Evolutionary conservation across 441 rosid genomes (phyloP).

Genomic region (California macrophylla): DNA sequence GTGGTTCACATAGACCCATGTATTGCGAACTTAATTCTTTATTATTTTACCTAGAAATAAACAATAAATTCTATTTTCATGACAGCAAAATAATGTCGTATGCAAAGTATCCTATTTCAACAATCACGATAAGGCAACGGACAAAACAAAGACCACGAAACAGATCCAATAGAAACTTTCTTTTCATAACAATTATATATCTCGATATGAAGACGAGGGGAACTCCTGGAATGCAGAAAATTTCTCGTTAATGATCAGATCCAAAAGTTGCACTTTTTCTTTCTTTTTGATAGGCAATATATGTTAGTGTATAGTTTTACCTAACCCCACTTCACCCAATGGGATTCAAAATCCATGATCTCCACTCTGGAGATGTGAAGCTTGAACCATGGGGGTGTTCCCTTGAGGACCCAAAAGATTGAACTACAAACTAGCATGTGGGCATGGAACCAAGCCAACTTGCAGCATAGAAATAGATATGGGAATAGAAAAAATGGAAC

Average conservation of each 20-base stretch:
- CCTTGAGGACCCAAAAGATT: no score
- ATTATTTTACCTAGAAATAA: not conserved
- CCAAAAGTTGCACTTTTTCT: not conserved
- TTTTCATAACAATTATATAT: not conserved
- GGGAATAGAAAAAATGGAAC: no score
- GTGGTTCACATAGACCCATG: not conserved
- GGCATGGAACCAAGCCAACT: no score
- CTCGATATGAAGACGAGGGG: not conserved
- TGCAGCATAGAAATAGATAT: no score
- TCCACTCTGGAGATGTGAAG: no score
- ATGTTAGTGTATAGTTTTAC: no score
- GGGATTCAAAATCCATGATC: no score
- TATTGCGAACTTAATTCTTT: not conserved
- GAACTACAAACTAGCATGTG: no score
- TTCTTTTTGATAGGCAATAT: no score
- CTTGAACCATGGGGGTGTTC: no score
- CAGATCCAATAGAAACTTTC: not conserved
- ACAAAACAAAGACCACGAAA: not conserved
- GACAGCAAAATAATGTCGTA: not conserved
- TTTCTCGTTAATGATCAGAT: not conserved
- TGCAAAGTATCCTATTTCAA: not conserved
- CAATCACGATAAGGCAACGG: not conserved
- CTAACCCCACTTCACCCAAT: no score
- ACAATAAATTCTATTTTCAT: not conserved
- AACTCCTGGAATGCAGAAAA: not conserved